Evolutionary conservation across 208 protist species (phyloP).

Genomic region (Endotrypanum monterogeii): DNA sequence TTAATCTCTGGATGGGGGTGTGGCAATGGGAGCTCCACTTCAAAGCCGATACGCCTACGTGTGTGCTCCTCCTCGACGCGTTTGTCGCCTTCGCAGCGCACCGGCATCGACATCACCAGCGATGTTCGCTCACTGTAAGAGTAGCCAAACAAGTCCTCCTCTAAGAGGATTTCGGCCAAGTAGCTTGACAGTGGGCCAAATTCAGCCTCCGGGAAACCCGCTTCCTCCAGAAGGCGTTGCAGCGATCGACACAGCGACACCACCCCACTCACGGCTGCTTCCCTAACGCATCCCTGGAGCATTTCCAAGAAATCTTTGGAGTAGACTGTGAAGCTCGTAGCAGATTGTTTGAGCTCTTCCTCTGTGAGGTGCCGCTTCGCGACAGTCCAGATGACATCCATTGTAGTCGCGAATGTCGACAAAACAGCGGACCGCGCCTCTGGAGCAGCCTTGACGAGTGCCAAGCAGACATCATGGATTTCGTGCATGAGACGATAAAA

Average conservation of each 20-base stretch:
- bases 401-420: neutral
- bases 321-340: constrained; percentile 5
- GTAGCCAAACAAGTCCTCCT: constrained; percentile 58
- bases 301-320: constrained; percentile 2
- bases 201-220: constrained; percentile 75
- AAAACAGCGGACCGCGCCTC: neutral
- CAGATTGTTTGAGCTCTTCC: constrained; percentile 14
- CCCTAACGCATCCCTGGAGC: constrained; percentile 10
- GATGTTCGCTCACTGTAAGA: constrained; percentile 68
- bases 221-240: constrained; percentile 52
- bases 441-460: constrained; percentile 4
- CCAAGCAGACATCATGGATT: constrained; percentile 26
- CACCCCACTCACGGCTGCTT: constrained; percentile 2
- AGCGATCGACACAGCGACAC: constrained; percentile 33
- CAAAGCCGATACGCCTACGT: constrained; percentile 52
- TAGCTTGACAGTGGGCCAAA: constrained; percentile 35
- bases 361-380: constrained; percentile 20
- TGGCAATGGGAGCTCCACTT: constrained; percentile 51
- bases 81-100: constrained; percentile 76
- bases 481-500: constrained; percentile 48
- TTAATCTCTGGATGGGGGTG: constrained; percentile 76
- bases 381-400: constrained; percentile 24
- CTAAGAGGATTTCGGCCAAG: constrained; percentile 33
- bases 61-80: constrained; percentile 58
- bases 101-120: constrained; percentile 41